Evolutionary conservation across 1,139 yeast genomes (phyloP), one percentile per base, ranked within the genome.

Genomic region (Debaryomyces nepalensis): DNA sequence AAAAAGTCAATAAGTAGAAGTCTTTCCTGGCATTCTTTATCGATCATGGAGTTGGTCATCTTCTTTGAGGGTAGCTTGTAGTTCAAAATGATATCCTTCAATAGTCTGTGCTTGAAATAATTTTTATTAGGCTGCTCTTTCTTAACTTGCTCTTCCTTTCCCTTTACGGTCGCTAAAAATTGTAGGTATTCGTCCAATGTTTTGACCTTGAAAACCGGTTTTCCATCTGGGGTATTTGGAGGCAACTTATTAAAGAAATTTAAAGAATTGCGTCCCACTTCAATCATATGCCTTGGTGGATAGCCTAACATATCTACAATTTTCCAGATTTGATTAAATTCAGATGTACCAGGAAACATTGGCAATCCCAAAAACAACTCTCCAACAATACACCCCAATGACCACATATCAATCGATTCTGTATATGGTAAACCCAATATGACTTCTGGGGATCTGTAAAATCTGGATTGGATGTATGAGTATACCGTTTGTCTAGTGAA

Each of bases 351-450:
- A 0, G 99, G 98, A 56, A 93, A 90, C 55, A 93, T 75, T 1
- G 99, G 99, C 43, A 93, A 73, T 0, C 99, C 99, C 42, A 93
- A 66, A 55, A 90, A 93, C 42, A 93, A 68, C 61, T 93, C 99
- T 1, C 97, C 97, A 26, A 91, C 85, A 41, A 95, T 93, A 68
- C 99, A 93, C 2, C 99, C 99, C 34, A 93, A 70, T 2, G 98
- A 90, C 99, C 99, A 93, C 91, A 93, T 90, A 63, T 93, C 99
- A 44, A 93, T 93, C 6, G 96, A 83, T 15, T 96, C 83, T 0
- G 97, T 87, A 55, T 86, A 87, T 4, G 97, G 96, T 36, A 93
- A 72, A 0, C 99, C 99, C 22, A 93, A 66, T 3, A 93, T 81
- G 14, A 93, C 96, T 61, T 93, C 99, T 0, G 99, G 99, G 0